phyloP scores from a whole-genome alignment of 2,329 filamentous ascomycete species.

The Fusarium foetens region DNA sequence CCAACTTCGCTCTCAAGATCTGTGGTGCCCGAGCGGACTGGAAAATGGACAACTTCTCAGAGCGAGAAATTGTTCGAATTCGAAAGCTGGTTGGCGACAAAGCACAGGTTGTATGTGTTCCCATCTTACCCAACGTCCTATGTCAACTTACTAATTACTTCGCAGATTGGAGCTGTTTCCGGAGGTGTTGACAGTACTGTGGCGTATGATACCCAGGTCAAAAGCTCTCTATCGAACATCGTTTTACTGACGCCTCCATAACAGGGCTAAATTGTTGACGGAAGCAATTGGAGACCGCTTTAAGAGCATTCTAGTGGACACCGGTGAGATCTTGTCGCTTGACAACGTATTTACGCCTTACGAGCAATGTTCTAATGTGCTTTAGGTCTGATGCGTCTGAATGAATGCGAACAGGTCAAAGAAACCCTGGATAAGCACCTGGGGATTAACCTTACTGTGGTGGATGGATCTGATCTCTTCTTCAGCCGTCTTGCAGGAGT shows the following conservation, averaged over 20 bases:
- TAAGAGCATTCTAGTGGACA: background rate
- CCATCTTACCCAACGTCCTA: background rate
- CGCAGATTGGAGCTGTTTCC: slow-evolving; percentile 2
- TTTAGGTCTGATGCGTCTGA: background rate
- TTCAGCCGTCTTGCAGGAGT: background rate
- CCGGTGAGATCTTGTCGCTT: slow-evolving; percentile 24
- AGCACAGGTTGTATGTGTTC: slow-evolving; percentile 40
- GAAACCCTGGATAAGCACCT: background rate
- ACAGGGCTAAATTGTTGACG: background rate
- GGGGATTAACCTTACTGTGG: background rate
- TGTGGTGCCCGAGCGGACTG: background rate
- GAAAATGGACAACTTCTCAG: background rate
- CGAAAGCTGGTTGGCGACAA: background rate
- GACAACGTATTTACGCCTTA: no score
- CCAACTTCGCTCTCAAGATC: background rate
- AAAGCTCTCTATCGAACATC: background rate
- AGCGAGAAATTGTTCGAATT: background rate
- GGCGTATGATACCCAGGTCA: background rate
- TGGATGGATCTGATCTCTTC: background rate
- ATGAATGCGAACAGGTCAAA: background rate
- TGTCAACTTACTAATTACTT: slow-evolving; percentile 16
- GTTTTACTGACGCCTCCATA: background rate
- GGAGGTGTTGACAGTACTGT: background rate
- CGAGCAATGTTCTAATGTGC: background rate
- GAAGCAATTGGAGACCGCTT: background rate